These are phyloP conservation scores for Penicillium corylophilum DNA, from an alignment of 2,329 filamentous ascomycete species.

Conservation along the genomic window DNA sequence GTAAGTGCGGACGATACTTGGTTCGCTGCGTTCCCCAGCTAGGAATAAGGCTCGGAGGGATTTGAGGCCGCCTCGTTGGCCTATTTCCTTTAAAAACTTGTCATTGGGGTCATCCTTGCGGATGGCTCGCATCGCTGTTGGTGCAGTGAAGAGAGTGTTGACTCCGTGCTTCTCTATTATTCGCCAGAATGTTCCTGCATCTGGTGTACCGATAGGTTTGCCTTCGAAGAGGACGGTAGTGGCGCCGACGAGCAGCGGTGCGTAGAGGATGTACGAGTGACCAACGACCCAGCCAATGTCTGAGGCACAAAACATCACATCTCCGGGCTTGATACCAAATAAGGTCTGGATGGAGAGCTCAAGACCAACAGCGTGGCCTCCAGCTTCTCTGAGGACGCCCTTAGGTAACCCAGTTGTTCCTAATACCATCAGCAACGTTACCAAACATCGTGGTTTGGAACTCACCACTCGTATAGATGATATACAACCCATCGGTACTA, in stretches of 20 bases:
- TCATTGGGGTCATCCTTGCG: constrained; percentile 80
- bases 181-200: constrained; percentile 85
- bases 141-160: constrained; percentile 80
- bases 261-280: constrained; percentile 85
- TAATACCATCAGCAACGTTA: constrained; percentile 12
- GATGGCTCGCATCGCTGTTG: constrained; percentile 83
- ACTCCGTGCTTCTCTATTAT: constrained; percentile 82
- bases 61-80: constrained; percentile 67
- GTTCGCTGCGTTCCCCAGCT: constrained; percentile 86
- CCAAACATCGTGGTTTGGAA: background rate
- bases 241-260: constrained; percentile 78
- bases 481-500: constrained; percentile 78
- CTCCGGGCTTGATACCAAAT: constrained; percentile 78
- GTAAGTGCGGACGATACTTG: constrained; percentile 78
- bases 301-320: constrained; percentile 76
- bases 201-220: constrained; percentile 87
- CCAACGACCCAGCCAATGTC: constrained; percentile 94
- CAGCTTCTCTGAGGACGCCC: constrained; percentile 77
- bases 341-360: constrained; percentile 79
- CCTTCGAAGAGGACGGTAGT: constrained; percentile 88
- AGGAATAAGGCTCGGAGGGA: constrained; percentile 75
- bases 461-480: constrained; percentile 76
- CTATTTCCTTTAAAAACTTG: constrained; percentile 61
- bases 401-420: constrained; percentile 81
- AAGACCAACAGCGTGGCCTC: constrained; percentile 82